Conservation (phyloP, 2,329 filamentous ascomycete genomes). For the Talaromyces albobiverticillius region DNA sequence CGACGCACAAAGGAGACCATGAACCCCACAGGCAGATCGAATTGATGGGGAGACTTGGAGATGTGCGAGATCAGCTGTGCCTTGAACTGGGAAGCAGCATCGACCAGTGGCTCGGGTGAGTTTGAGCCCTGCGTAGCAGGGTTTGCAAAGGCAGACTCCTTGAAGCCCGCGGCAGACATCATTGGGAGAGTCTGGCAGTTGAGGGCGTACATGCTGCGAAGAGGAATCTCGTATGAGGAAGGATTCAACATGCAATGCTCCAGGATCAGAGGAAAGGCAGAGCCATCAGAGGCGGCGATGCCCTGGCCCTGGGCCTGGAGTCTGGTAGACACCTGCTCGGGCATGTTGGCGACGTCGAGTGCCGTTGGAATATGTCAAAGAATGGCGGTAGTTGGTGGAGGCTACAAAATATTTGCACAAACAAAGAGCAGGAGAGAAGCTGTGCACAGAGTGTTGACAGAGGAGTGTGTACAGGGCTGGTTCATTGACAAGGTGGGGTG, state of each 20-base stretch:
- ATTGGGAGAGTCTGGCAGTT: slow-evolving; percentile 52
- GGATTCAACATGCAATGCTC: slow-evolving; percentile 62
- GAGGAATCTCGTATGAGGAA: slow-evolving; percentile 62
- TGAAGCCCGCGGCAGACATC: slow-evolving; percentile 20
- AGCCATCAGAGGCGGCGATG: slow-evolving; percentile 33
- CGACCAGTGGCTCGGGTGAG: slow-evolving; percentile 24
- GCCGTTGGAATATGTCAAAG: not conserved
- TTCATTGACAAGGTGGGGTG: not conserved
- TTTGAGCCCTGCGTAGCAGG: slow-evolving; percentile 21
- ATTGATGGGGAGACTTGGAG: slow-evolving; percentile 57
- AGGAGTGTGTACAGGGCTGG: not conserved
- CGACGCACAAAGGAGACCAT: slow-evolving; percentile 60
- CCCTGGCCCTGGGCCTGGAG: slow-evolving; percentile 18
- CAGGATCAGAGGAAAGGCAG: slow-evolving; percentile 52
- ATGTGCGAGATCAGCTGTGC: slow-evolving; percentile 51
- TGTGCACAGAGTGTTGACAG: not conserved
- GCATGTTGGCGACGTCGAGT: not conserved
- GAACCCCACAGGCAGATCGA: slow-evolving; percentile 61
- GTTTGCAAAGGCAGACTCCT: slow-evolving; percentile 37
- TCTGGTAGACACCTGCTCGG: slow-evolving; percentile 17
- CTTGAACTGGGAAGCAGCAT: slow-evolving; percentile 42
- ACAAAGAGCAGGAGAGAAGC: not conserved
- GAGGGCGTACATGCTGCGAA: slow-evolving; percentile 66
- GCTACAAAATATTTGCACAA: not conserved
- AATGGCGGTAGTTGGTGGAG: not conserved